phyloP scores from a whole-genome alignment of 768 basidiomycete species.

The Suillus weaverae region DNA sequence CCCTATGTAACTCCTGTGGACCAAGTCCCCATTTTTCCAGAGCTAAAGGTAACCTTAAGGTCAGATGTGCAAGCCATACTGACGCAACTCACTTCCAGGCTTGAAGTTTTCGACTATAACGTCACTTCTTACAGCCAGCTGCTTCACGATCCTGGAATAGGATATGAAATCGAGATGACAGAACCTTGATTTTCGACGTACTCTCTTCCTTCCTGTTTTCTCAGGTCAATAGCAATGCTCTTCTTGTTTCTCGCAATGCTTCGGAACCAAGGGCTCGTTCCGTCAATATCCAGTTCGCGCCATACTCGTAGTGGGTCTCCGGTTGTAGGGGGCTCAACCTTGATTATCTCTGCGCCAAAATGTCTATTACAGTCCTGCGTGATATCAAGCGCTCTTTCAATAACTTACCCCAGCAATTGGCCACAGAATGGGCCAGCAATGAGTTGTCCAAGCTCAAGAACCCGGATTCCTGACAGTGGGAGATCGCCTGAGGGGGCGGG shows the following conservation, averaged over 20 bases:
- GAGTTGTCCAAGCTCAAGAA: conserved; percentile 68
- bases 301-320: conserved; percentile 72
- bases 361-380: conserved; percentile 40
- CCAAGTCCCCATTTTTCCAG: conserved; percentile 71
- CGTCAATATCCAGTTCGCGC: conserved; percentile 70
- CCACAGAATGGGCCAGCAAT: conserved; percentile 76
- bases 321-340: conserved; percentile 60
- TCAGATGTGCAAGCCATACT: neutral
- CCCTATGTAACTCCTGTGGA: conserved; percentile 57
- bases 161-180: neutral
- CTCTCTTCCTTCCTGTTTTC: conserved; percentile 55
- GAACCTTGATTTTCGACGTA: conserved; percentile 23
- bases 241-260: conserved; percentile 75
- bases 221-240: conserved; percentile 66
- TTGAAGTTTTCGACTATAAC: conserved; percentile 75
- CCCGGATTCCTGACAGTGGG: conserved; percentile 63
- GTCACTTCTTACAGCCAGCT: conserved; percentile 61
- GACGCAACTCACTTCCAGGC: conserved; percentile 57
- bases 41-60: conserved; percentile 36
- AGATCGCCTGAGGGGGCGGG: conserved; percentile 31
- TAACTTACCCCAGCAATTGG: conserved; percentile 62
- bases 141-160: conserved; percentile 52
- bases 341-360: conserved; percentile 73
- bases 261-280: conserved; percentile 73
- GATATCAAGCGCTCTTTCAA: neutral